Base-by-base conservation (phyloP, 768 basidiomycete species). In the Auriscalpium microsporum region DNA sequence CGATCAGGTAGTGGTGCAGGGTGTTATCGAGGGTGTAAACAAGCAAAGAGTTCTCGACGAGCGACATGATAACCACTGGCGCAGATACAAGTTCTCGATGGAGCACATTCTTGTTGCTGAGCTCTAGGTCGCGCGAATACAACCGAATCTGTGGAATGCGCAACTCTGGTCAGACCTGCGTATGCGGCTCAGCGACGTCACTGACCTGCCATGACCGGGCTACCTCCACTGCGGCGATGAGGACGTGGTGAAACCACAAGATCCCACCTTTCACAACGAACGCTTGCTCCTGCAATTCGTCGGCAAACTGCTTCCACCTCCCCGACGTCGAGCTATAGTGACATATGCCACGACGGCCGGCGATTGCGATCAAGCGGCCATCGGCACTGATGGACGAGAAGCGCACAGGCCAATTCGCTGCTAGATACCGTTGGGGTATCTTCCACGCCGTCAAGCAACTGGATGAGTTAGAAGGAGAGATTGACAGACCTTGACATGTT, bases 11-110 rank as follows among this genome's bases (percentile, higher is more conserved):
- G 72, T 99, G 96, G 62, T 83, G 82, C 44, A 99, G 74, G 21
- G 87, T 94, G 67, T 99, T 99, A 68, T 97, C 94, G 19, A 84
- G 80, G 8, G 92, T 95, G 69, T 97, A 98, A 17, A 94, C 92
- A 50, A 99, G 77, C 16, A 99, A 74, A 0, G 94, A 94, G 65
- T 94, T 95, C 72, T 98, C 96, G 58, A 97, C 87, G 16, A 97
- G 73, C 11, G 94, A 95, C 42, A 97, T 72, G 49, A 94, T 87
- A 35, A 95, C 78, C 40, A 95, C 86, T 0, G 90, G 83, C 0
- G 87, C 83, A 1, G 82, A 70, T 42, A 96, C 72, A 14, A 82
- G 71, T 68, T 95, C 90, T 46, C 86, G 82, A 65, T 93, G 83
- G 19, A 98, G 76, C 37, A 93, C 80, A 59, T 90, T 91, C 62